A percentile compares a stretch with the other conserved stretches of the same genome.
Conservation (phyloP, 106 monocot species). For the Platanthera zijinensis region DNA sequence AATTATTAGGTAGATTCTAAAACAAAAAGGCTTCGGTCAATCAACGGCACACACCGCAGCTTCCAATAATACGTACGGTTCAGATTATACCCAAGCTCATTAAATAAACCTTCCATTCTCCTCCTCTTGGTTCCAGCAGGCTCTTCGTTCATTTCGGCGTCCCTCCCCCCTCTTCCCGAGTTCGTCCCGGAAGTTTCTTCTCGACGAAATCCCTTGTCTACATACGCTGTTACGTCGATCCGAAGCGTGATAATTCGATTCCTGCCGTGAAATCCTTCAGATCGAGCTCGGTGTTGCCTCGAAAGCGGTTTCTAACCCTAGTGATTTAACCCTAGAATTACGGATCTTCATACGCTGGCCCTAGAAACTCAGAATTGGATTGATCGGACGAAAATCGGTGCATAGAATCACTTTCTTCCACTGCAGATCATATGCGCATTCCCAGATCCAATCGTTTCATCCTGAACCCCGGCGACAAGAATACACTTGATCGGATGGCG, state of each 20-base stretch:
- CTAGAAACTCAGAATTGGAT: neutral
- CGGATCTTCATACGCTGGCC: neutral
- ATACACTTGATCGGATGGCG: slow-evolving; percentile 8
- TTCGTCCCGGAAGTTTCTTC: neutral
- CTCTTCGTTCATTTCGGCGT: neutral
- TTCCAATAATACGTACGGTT: neutral
- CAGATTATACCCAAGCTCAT: neutral
- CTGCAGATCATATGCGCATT: neutral
- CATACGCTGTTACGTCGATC: neutral
- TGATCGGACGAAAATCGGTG: too few species aligned
- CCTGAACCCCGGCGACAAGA: slow-evolving; percentile 9
- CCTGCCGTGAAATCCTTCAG: neutral
- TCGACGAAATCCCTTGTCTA: neutral
- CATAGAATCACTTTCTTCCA: neutral
- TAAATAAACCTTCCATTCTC: neutral
- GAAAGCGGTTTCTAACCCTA: neutral
- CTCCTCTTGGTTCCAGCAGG: neutral
- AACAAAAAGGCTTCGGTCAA: neutral
- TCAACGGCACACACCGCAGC: neutral
- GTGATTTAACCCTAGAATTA: neutral
- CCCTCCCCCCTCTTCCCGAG: neutral
- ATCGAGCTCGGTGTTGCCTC: neutral
- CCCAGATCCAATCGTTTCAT: slow-evolving; percentile 7
- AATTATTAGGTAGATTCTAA: neutral
- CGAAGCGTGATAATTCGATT: neutral